phyloP scores from a whole-genome alignment of 208 protist genomes.

The Trypanosoma melophagium region DNA sequence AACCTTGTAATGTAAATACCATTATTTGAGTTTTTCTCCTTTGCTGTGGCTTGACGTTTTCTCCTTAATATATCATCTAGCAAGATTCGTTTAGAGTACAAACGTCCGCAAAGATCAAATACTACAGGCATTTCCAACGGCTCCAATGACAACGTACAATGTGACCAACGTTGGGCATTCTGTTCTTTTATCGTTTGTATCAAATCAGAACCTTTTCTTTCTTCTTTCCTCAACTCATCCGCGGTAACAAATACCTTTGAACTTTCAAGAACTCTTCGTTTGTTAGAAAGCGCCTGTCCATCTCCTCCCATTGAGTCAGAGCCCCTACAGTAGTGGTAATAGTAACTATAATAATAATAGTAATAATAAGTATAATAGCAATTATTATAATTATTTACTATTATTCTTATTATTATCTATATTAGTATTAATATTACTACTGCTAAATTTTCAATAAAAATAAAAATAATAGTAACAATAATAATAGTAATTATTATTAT shows the following conservation, averaged over 20 bases:
- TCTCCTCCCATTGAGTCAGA: slow-evolving; percentile 61
- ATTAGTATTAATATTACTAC: background rate
- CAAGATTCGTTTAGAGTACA: slow-evolving; percentile 70
- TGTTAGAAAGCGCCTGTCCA: slow-evolving; percentile 80
- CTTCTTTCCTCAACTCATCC: slow-evolving; percentile 22
- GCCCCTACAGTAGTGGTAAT: background rate
- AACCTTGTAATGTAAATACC: slow-evolving; percentile 34
- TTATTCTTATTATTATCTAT: background rate
- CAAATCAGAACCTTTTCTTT: slow-evolving; percentile 17
- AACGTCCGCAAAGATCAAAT: slow-evolving; percentile 61
- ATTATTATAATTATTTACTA: background rate
- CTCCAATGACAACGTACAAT: slow-evolving; percentile 62
- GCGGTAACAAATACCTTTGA: slow-evolving; percentile 43
- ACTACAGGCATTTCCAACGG: slow-evolving; percentile 54
- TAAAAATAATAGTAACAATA: background rate
- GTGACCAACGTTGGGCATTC: slow-evolving; percentile 41
- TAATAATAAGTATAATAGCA: background rate
- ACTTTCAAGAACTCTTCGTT: slow-evolving; percentile 58
- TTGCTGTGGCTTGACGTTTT: slow-evolving; percentile 13
- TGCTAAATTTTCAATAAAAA: slow-evolving; percentile 6
- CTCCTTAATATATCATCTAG: slow-evolving; percentile 46
- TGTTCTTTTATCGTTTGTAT: slow-evolving; percentile 28
- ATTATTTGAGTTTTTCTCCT: background rate
- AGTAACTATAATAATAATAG: background rate
- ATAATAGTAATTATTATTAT: background rate